Base-by-base conservation (phyloP, 495 filamentous ascomycete species). In the Penicillium fimorum region DNA sequence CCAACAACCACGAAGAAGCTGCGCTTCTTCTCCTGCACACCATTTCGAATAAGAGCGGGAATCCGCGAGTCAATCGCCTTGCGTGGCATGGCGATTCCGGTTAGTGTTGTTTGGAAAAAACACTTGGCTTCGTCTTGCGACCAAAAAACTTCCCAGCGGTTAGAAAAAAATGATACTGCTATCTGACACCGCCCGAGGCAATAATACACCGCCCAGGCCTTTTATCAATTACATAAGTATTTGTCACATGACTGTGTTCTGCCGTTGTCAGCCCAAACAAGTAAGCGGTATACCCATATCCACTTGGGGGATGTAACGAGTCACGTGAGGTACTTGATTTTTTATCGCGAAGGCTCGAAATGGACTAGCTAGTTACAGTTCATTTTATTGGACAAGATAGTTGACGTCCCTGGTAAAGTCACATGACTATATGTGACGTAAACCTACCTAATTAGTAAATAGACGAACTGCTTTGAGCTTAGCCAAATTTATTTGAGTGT, bases 1-100 rank as follows among this genome's bases (percentile, higher is more conserved):
- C 95, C 95, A 24, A 99, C 95, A 5, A 99, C 84, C 50, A 97
- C 88, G 72, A 99, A 92, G 77, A 99, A 96, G 74, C 89, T 94
- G 64, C 95, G 84, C 77, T 97, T 97, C 81, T 96, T 96, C 70
- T 96, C 91, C 74, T 96, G 90, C 48, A 94, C 82, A 53, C 91
- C 88, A 88, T 99, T 99, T 67, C 89, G 88, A 61, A 99, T 93
- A 50, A 99, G 84, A 64, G 96, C 88, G 27, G 90, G 92, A 63
- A 99, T 99, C 59, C 95, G 91, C 73, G 92, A 90, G 68, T 98
- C 95, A 69, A 83, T 76, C 42, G 80, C 80, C 65, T 83, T 83
- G 59, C 80, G 76, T 63, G 80, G 78, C 80, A 83, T 83, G 43
- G 33, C 46, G 44, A 55, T 25, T 56, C 10, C 35, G 33, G 52